phyloP scores from a whole-genome alignment of 148 eudicot species.

The Salicornia ramosissima region DNA sequence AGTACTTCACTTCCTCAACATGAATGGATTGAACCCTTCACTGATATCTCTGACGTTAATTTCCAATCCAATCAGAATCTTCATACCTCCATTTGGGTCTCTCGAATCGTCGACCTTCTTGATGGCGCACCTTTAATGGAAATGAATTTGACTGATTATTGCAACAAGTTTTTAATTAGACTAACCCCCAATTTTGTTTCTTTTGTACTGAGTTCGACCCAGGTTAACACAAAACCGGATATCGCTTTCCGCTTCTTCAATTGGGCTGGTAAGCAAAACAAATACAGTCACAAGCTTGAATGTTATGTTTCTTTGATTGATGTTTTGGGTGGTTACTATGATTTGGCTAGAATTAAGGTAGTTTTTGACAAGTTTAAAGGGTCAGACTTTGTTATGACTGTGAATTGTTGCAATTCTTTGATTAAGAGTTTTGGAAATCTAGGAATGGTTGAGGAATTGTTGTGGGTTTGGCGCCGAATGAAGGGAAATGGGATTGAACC shows the following conservation, averaged over 20 bases:
- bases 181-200: constrained; percentile 75
- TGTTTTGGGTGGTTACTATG: constrained; percentile 39
- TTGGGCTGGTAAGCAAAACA: constrained; percentile 89
- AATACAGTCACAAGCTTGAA: constrained; percentile 57
- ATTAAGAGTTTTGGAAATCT: constrained; percentile 72
- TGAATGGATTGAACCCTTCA: constrained; percentile 87
- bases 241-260: constrained; percentile 58
- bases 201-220: constrained; percentile 44
- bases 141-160: constrained; percentile 43
- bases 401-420: constrained; percentile 59
- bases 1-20: constrained; percentile 54
- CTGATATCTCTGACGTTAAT: constrained; percentile 66
- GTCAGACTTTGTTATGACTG: constrained; percentile 47
- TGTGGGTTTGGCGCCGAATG: constrained; percentile 91
- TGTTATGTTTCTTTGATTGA: constrained; percentile 70
- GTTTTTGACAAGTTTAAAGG: constrained; percentile 50
- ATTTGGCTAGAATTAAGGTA: constrained; percentile 48
- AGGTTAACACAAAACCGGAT: constrained; percentile 32
- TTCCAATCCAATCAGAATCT: constrained; percentile 34
- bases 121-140: constrained; percentile 55
- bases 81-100: constrained; percentile 73
- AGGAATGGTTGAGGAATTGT: constrained; percentile 90
- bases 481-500: constrained; percentile 78
- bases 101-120: constrained; percentile 51
- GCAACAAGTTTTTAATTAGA: constrained; percentile 58